A percentile compares a stretch with the other conserved stretches of the same genome.
Conservation (phyloP, 2,329 filamentous ascomycete genomes). For the Fusarium incarnatum region DNA sequence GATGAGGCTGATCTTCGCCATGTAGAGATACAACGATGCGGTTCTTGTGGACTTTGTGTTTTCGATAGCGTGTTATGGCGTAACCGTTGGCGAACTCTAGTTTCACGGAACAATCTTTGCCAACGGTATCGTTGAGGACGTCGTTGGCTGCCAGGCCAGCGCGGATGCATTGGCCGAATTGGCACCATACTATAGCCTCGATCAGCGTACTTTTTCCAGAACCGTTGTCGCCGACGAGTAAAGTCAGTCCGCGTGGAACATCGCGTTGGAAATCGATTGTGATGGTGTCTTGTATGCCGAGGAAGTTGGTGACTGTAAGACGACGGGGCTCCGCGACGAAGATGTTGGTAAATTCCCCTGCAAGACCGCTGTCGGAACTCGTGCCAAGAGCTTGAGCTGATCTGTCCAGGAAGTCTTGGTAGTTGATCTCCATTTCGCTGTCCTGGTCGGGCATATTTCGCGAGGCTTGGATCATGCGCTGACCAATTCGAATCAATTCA, state of each 20-base stretch:
- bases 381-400: conserved; percentile 10
- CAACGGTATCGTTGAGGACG: conserved; percentile 33
- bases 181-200: conserved; percentile 36
- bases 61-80: conserved; percentile 30
- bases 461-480: conserved; percentile 34
- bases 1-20: conserved; percentile 23
- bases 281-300: conserved; percentile 33
- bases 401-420: conserved; percentile 27
- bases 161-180: conserved; percentile 36
- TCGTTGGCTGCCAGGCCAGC: conserved; percentile 24
- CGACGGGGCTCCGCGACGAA: conserved; percentile 34
- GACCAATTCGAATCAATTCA: conserved; percentile 33
- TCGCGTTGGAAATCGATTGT: conserved; percentile 27
- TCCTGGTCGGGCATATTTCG: conserved; percentile 3
- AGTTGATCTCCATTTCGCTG: background rate
- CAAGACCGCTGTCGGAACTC: conserved; percentile 3
- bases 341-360: conserved; percentile 13
- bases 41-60: conserved; percentile 26
- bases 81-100: conserved; percentile 41
- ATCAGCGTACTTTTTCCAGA: conserved; percentile 40
- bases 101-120: conserved; percentile 37
- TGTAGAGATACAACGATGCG: conserved; percentile 22
- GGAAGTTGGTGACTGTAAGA: conserved; percentile 41
- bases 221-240: conserved; percentile 36
- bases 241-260: conserved; percentile 29